A percentile compares a stretch with the other conserved stretches of the same genome.
Evolutionary conservation across 148 eudicot genomes (phyloP).

Genomic region (Suaeda aralocaspica): DNA sequence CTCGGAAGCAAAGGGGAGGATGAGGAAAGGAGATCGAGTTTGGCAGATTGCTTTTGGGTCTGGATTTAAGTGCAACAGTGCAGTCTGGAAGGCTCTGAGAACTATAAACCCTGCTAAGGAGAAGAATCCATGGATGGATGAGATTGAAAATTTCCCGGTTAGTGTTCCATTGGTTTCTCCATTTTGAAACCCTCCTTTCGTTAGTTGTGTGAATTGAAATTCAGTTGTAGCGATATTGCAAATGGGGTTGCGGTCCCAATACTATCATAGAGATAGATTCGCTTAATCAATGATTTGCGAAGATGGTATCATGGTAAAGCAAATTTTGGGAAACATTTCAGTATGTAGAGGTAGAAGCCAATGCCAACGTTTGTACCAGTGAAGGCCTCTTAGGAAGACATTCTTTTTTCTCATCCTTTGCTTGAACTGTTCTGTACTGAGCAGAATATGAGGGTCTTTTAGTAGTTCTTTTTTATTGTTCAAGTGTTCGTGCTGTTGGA

Average conservation of each 20-base stretch:
- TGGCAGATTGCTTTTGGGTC: conserved; percentile 83
- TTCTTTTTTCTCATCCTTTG: conserved; percentile 4
- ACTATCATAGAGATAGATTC: neutral
- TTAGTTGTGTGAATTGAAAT: neutral
- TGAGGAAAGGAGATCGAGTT: conserved; percentile 61
- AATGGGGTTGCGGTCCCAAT: neutral
- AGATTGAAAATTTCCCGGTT: conserved; percentile 57
- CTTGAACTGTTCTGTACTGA: conserved; percentile 4
- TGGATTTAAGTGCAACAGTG: conserved; percentile 75
- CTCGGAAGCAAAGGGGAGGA: conserved; percentile 70
- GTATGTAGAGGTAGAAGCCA: conserved; percentile 4
- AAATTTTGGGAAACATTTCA: neutral
- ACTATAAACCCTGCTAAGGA: conserved; percentile 57
- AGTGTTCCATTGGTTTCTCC: conserved; percentile 51
- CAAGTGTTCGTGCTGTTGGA: conserved; percentile 13
- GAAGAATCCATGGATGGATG: conserved; percentile 68
- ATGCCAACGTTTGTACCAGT: neutral
- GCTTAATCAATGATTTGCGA: neutral
- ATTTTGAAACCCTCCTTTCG: conserved; percentile 18
- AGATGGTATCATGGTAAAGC: conserved; percentile 11
- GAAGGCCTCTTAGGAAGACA: conserved; percentile 4
- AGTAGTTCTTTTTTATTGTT: conserved; percentile 11
- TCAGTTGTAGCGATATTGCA: neutral
- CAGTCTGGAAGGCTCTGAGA: conserved; percentile 64
- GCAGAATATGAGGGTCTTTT: conserved; percentile 11